Conservation (phyloP, 257 asterid species). For the Parsonsia alboflavescens region DNA sequence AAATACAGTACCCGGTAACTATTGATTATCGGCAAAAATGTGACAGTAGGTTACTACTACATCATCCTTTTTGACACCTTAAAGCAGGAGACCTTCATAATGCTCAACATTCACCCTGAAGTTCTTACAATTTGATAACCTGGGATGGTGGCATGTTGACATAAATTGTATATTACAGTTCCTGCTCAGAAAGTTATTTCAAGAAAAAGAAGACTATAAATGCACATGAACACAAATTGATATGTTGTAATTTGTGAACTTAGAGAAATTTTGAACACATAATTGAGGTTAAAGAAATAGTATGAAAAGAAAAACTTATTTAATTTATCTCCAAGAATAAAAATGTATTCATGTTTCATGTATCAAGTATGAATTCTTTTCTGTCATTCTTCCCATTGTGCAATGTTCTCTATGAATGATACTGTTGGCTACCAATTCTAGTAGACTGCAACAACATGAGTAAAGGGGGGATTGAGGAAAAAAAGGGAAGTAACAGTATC, state of each 20-base stretch:
- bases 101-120: neutral
- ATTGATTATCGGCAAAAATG: neutral
- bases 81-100: slow-evolving; percentile 3
- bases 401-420: neutral
- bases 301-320: neutral
- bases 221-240: neutral
- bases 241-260: neutral
- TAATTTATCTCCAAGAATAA: neutral
- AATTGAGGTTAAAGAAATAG: neutral
- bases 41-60: neutral
- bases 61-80: neutral
- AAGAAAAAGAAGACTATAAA: slow-evolving; percentile 1
- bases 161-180: neutral
- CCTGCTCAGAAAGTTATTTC: neutral
- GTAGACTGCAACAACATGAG: neutral
- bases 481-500: neutral
- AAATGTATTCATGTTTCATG: neutral
- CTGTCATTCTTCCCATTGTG: neutral
- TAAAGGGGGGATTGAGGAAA: neutral
- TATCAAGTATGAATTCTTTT: neutral
- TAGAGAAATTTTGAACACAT: neutral
- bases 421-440: neutral
- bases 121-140: neutral
- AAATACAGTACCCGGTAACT: neutral
- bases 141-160: neutral